A percentile compares a stretch with the other conserved stretches of the same genome.
Evolutionary conservation across 192 early-diverging fungal species (phyloP).

Genomic region (Fimicolochytrium jonesii): DNA sequence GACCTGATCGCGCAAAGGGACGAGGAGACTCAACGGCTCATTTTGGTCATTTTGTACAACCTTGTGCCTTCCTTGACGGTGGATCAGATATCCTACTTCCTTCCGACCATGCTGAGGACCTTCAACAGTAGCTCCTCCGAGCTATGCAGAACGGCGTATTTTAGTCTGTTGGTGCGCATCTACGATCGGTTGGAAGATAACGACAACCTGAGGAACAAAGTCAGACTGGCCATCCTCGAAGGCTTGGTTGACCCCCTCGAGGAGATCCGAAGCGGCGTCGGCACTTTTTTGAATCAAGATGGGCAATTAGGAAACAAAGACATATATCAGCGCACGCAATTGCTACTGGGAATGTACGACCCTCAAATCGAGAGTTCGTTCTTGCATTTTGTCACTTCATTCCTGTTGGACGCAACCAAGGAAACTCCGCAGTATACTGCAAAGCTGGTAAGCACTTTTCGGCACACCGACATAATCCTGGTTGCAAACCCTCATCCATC

Average conservation of each 20-base stretch:
- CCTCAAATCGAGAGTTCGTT: constrained; percentile 61
- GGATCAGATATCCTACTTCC: constrained; percentile 45
- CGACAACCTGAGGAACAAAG: not conserved
- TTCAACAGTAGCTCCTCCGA: constrained; percentile 50
- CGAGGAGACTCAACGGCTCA: constrained; percentile 52
- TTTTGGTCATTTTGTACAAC: constrained; percentile 51
- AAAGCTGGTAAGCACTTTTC: constrained; percentile 5
- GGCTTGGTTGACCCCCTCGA: constrained; percentile 36
- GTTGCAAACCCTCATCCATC: not conserved
- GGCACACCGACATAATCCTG: no score
- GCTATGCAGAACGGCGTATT: constrained; percentile 36
- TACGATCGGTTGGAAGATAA: constrained; percentile 6
- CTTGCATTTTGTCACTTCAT: constrained; percentile 51
- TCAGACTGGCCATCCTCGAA: constrained; percentile 31
- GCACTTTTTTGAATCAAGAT: constrained; percentile 23
- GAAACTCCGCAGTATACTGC: constrained; percentile 57
- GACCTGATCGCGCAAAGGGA: constrained; percentile 52
- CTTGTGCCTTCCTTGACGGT: constrained; percentile 34
- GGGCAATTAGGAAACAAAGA: not conserved
- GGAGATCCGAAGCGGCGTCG: constrained; percentile 31
- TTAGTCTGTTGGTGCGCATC: constrained; percentile 24
- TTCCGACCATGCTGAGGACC: constrained; percentile 39
- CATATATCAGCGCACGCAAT: constrained; percentile 14
- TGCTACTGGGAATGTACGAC: constrained; percentile 40
- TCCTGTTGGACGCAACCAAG: constrained; percentile 59